These are phyloP conservation scores for Dothideomycetes sp. DNA, from an alignment of 2,329 filamentous ascomycete species.

Conservation along the genomic window DNA sequence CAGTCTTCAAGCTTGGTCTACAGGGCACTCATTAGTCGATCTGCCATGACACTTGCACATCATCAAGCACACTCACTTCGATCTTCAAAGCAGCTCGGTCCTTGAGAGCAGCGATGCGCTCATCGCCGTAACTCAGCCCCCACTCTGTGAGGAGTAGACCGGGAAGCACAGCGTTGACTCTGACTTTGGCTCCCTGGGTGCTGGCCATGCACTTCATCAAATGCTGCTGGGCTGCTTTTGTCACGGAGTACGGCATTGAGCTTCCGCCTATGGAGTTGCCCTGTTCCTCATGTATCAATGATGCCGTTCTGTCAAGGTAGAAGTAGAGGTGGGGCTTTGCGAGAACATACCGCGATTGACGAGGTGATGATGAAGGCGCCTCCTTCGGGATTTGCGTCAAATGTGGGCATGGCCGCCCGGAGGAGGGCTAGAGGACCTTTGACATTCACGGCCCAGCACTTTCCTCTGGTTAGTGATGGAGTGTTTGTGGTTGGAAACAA, in stretches of 20 bases:
- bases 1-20: no score
- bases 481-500: no score
- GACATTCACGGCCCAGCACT: no score
- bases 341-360: no score
- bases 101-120: constrained; percentile 43
- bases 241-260: constrained; percentile 62
- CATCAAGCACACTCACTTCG: constrained; percentile 29
- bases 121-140: constrained; percentile 48
- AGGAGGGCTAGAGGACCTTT: no score
- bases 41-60: neutral
- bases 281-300: constrained; percentile 18
- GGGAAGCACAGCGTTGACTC: constrained; percentile 54
- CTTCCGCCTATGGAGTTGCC: constrained; percentile 41
- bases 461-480: no score
- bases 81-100: constrained; percentile 50
- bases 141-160: constrained; percentile 59
- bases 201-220: constrained; percentile 54
- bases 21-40: no score
- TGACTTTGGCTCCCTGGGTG: constrained; percentile 50
- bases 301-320: no score
- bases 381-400: no score
- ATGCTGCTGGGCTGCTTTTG: constrained; percentile 63
- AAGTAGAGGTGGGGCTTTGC: no score
- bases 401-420: no score
- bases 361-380: no score